Evolutionary conservation across 140 eudicot species (phyloP).

Genomic region (Ambrosia hybrid): DNA sequence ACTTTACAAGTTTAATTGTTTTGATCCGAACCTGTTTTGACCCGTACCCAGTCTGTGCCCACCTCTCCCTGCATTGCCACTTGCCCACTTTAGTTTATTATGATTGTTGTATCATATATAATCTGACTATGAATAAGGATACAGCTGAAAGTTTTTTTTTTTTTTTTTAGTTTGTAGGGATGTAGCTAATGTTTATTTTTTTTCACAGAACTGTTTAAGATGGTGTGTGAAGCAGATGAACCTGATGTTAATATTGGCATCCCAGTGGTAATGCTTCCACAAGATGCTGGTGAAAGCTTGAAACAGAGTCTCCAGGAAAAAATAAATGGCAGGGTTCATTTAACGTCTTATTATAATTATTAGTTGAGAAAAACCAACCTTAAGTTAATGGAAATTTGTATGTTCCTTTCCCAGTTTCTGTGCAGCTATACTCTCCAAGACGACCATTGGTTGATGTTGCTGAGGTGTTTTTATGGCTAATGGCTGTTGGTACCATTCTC

Average conservation of each 20-base stretch:
- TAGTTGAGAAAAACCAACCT: not conserved
- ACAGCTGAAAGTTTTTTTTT: too few species aligned
- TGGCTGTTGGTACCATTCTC: constrained; percentile 89
- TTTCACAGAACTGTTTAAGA: constrained; percentile 78
- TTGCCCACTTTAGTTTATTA: not conserved
- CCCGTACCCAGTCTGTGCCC: not conserved
- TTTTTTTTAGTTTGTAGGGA: too few species aligned
- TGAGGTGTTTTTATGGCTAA: constrained; percentile 94
- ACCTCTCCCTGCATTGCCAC: not conserved
- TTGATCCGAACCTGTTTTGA: not conserved
- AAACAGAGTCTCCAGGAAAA: constrained; percentile 38
- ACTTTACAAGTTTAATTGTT: not conserved
- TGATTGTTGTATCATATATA: not conserved
- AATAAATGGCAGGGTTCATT: constrained; percentile 47
- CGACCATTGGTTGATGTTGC: constrained; percentile 92
- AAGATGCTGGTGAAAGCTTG: constrained; percentile 79
- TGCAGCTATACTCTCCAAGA: constrained; percentile 84
- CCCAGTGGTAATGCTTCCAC: constrained; percentile 96
- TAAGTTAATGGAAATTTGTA: not conserved
- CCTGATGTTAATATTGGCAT: constrained; percentile 58
- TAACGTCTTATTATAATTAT: not conserved
- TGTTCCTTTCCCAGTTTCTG: constrained; percentile 55
- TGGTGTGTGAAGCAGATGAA: constrained; percentile 90
- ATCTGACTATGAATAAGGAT: not conserved
- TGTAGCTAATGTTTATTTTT: not conserved